Evolutionary conservation across 2,329 filamentous ascomycete genomes (phyloP), one percentile per base, ranked within the genome.

Genomic region (Ophiosphaerella narmari): DNA sequence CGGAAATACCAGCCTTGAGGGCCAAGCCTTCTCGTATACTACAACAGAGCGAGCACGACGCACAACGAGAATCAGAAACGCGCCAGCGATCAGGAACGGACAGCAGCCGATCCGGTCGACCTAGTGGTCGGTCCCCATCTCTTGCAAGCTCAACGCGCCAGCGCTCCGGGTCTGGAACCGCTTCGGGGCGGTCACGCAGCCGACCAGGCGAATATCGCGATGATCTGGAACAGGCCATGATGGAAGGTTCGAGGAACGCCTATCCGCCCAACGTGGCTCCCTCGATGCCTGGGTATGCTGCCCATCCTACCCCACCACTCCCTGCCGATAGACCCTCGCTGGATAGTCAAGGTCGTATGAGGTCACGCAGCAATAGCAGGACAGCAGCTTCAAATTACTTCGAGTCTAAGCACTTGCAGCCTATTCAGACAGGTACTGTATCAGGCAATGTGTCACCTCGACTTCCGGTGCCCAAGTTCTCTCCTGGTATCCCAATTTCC

Each of bases 101-200:
- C 40, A 71, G 72, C 44, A 65, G 60, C 39, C 65, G 64, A 8
- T 59, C 60, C 16, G 55, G 61, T 34, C 64, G 64, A 49, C 55
- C 66, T 11, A 55, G 59, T 26, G 69, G 63, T 39, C 61, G 68
- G 23, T 71, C 74, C 31, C 68, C 78, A 16, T 64, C 78, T 5
- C 65, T 63, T 11, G 73, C 78, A 4, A 69, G 68, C 41, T 72
- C 72, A 16, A 72, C 68, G 24, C 74, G 82, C 43, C 78, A 82
- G 52, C 79, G 83, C 42, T 83, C 83, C 5, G 79, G 77, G 54
- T 85, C 83, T 6, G 78, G 80, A 46, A 74, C 78, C 3, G 77
- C 77, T 1, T 78, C 77, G 43, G 77, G 76, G 24, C 78, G 82
- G 24, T 84, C 82, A 7, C 78, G 79, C 54, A 85, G 82, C 62